phyloP scores from a whole-genome alignment of 495 filamentous ascomycete genomes.

The Lentithecium fluviatile region DNA sequence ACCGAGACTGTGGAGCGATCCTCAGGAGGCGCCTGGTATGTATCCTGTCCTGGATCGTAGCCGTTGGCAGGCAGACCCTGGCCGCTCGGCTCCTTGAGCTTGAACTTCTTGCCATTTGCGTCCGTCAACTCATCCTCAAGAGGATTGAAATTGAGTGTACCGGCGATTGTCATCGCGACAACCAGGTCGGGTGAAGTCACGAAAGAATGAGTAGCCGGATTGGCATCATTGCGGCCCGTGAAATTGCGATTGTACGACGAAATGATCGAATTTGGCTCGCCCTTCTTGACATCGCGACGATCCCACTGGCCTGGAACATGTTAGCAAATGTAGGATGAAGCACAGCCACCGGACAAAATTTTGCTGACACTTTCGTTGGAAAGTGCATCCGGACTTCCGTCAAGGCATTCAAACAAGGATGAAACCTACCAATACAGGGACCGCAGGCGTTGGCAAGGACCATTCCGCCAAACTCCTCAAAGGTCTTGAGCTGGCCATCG shows the following conservation, averaged over 20 bases:
- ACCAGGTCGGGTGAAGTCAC: constrained; percentile 98
- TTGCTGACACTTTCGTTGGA: too few relatives aligned
- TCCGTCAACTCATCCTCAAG: constrained; percentile 91
- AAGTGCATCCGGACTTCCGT: too few relatives aligned
- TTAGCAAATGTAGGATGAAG: neutral
- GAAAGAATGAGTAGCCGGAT: constrained; percentile 97
- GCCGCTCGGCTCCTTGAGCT: constrained; percentile 74
- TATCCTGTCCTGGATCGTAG: constrained; percentile 91
- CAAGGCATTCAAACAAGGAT: too few relatives aligned
- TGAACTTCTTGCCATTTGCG: constrained; percentile 96
- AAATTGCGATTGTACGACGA: constrained; percentile 99
- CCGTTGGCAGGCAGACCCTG: constrained; percentile 76
- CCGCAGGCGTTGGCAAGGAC: constrained; percentile 97
- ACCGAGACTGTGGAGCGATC: constrained; percentile 73
- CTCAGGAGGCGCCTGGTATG: constrained; percentile 92
- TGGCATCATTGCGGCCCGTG: constrained; percentile 98
- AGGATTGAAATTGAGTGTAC: constrained; percentile 94
- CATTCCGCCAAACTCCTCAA: constrained; percentile 96
- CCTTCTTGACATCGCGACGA: constrained; percentile 92
- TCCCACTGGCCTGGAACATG: constrained; percentile 74
- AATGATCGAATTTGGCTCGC: constrained; percentile 92
- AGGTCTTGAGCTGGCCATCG: constrained; percentile 91
- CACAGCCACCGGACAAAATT: too few relatives aligned
- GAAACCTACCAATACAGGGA: constrained; percentile 63
- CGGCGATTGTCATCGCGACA: constrained; percentile 86